A percentile compares a stretch with the other conserved stretches of the same genome.
Conservation (phyloP, 2,329 filamentous ascomycete species). For the Colletotrichum shisoi region DNA sequence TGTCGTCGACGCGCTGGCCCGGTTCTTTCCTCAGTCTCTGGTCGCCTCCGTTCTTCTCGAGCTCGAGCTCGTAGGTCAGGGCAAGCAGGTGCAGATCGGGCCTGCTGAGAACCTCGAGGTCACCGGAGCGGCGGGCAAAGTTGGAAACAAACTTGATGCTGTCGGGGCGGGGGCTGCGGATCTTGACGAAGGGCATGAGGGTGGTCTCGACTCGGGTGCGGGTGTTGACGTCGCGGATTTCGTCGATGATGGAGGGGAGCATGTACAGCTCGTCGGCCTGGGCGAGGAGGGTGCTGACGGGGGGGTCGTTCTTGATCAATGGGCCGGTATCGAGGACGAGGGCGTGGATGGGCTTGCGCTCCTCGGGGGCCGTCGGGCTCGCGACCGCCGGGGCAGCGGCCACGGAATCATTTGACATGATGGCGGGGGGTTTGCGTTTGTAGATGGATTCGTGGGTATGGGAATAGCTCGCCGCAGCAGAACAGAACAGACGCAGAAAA, state of each 20-base stretch:
- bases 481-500: too few species aligned
- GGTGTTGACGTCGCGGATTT: constrained; percentile 87
- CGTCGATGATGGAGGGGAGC: constrained; percentile 82
- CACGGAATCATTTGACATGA: constrained; percentile 30
- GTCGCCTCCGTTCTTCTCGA: constrained; percentile 87
- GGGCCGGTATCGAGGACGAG: constrained; percentile 91
- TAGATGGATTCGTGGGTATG: too few species aligned
- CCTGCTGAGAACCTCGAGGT: constrained; percentile 84
- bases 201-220: constrained; percentile 82
- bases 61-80: constrained; percentile 92
- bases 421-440: not conserved
- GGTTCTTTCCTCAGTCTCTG: constrained; percentile 83
- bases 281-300: constrained; percentile 80
- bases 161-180: constrained; percentile 75
- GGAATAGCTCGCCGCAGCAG: not conserved
- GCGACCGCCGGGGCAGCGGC: constrained; percentile 24
- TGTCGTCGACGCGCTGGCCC: constrained; percentile 80
- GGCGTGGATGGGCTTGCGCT: constrained; percentile 75
- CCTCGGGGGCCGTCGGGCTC: constrained; percentile 25
- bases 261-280: constrained; percentile 82
- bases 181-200: constrained; percentile 81
- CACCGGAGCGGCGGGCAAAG: constrained; percentile 89
- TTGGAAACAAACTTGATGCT: constrained; percentile 82
- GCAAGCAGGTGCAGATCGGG: constrained; percentile 91
- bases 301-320: constrained; percentile 90